Conservation (phyloP, 139 green algal genomes). For the Closterium sp. region DNA sequence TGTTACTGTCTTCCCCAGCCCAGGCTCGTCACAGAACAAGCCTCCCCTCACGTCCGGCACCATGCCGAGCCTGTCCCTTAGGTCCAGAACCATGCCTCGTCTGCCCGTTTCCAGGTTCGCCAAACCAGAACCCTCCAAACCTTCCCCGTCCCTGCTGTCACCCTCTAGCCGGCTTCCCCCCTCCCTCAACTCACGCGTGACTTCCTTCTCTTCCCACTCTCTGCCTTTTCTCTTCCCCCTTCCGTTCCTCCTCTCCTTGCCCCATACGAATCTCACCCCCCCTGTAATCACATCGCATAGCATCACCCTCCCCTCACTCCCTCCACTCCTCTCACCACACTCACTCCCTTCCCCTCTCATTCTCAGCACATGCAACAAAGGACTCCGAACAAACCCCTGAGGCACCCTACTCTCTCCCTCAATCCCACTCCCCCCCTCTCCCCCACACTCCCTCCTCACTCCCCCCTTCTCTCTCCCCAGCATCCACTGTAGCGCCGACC, state of each 20-base stretch:
- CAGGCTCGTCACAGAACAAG: constrained; percentile 90
- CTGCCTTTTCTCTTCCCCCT: not conserved
- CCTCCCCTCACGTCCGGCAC: constrained; percentile 67
- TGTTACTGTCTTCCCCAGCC: constrained; percentile 84
- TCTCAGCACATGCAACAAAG: constrained; percentile 18
- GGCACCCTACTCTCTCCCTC: not conserved
- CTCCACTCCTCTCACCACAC: constrained; percentile 57
- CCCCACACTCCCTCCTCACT: not conserved
- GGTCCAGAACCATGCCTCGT: not conserved
- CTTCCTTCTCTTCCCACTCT: not conserved
- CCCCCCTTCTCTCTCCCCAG: constrained; percentile 53
- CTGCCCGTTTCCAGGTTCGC: not conserved
- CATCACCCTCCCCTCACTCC: not conserved
- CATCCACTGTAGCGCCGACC: constrained; percentile 52
- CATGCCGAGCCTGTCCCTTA: constrained; percentile 11
- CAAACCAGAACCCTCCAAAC: not conserved
- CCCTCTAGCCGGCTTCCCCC: not conserved
- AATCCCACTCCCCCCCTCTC: no score
- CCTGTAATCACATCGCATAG: not conserved
- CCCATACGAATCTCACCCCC: not conserved
- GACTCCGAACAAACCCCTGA: constrained; percentile 6
- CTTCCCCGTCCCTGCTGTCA: not conserved
- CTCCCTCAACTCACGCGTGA: not conserved
- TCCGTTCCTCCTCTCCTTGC: not conserved
- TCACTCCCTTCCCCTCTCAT: constrained; percentile 51